Evolutionary conservation across 106 monocot species (phyloP), one percentile per base, ranked within the genome.

Genomic region (Narthecium ossifragum): DNA sequence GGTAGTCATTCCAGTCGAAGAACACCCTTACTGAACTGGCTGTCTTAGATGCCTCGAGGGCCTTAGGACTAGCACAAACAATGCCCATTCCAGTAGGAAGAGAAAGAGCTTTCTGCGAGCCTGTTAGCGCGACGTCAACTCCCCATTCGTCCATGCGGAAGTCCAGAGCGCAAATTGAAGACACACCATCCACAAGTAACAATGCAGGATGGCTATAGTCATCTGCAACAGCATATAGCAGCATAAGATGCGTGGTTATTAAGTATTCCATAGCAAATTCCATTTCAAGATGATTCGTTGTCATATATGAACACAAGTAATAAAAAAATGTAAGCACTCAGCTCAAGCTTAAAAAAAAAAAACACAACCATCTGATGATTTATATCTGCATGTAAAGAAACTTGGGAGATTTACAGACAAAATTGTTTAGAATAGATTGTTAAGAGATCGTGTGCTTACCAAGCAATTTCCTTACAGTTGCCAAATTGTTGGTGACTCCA

Each of bases 91-190:
- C 92, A 48, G 92, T 92, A 27, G 92, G 92, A 49, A 92, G 50
- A 22, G 92, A 92, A 30, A 88, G 81, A 51, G 92, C 92, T 60
- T 92, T 92, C 62, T 88, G 92, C 13, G 92, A 92, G 2, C 92
- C 88, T 7, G 92, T 92, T 10, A 92, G 60, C 33, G 92, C 84
- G 13, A 92, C 92, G 59, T 92, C 88, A 28, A 92, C 51, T 46
- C 92, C 88, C 92, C 92, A 92, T 68, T 92, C 92, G 39, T 92
- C 92, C 92, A 92, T 92, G 24, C 84, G 88, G 40, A 92, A 88
- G 54, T 92, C 92, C 50, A 92, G 59, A 1, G 88, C 92, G 30
- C 88, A 88, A 17, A 88, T 92, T 10, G 92, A 92, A 22, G 92
- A 92, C 27, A 92, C 88, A 30, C 92, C 92, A 32, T 92, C 92